Percentiles rank a stretch among this genome's conserved stretches.
These are phyloP conservation scores for Heliocybe sulcata DNA, from an alignment of 1,284 basidiomycete species.

Conservation along the genomic window DNA sequence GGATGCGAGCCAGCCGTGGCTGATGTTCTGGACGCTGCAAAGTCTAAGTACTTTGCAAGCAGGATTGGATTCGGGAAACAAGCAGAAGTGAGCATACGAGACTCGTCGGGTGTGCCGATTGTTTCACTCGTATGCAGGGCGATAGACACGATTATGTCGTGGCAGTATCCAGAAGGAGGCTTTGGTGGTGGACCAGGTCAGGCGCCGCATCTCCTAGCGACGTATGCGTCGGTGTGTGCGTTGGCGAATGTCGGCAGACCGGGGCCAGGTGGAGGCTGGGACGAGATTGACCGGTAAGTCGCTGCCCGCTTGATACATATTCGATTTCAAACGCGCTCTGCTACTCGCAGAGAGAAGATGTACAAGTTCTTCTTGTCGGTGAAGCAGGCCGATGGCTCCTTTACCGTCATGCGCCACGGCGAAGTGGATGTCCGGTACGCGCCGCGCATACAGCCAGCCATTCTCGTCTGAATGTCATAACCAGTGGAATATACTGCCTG, in stretches of 20 bases:
- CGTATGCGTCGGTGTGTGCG: slow-evolving; percentile 84
- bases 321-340: no score
- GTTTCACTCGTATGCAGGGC: slow-evolving; percentile 34
- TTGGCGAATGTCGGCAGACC: slow-evolving; percentile 79
- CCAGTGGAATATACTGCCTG: slow-evolving; percentile 72
- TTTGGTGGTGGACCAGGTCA: slow-evolving; percentile 93
- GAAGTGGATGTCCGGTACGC: slow-evolving; percentile 90
- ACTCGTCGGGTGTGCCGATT: not conserved
- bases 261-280: slow-evolving; percentile 76
- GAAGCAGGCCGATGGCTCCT: slow-evolving; percentile 93
- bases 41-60: slow-evolving; percentile 74
- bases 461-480: not conserved
- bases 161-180: slow-evolving; percentile 80
- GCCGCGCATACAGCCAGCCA: not conserved
- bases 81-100: slow-evolving; percentile 52
- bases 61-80: slow-evolving; percentile 66
- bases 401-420: slow-evolving; percentile 81
- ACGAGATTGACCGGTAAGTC: slow-evolving; percentile 66
- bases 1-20: slow-evolving; percentile 90
- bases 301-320: no score
- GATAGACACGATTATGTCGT: slow-evolving; percentile 72
- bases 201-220: slow-evolving; percentile 82
- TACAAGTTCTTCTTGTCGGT: slow-evolving; percentile 90
- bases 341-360: slow-evolving; percentile 49
- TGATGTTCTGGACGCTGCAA: slow-evolving; percentile 88